Percentiles rank a stretch among this genome's conserved stretches.
These are phyloP conservation scores for Ambrosiella xylebori DNA, from an alignment of 2,329 filamentous ascomycete species.

Conservation along the genomic window DNA sequence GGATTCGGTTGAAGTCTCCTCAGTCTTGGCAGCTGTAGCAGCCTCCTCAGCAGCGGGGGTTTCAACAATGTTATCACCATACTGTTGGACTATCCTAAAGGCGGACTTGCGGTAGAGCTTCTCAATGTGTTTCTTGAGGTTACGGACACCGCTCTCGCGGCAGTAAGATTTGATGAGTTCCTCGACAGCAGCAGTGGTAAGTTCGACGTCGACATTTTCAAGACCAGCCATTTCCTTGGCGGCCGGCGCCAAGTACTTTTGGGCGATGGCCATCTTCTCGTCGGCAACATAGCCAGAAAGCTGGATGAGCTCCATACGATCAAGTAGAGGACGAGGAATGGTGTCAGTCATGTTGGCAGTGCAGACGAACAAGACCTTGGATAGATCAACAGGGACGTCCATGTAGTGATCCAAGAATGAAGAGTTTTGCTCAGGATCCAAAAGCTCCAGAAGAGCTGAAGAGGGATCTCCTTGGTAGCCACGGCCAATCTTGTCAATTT, in stretches of 20 bases:
- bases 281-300: constrained; percentile 93
- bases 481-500: constrained; percentile 93
- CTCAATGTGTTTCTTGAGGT: constrained; percentile 98
- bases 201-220: constrained; percentile 75
- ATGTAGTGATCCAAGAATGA: constrained; percentile 98
- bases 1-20: constrained; percentile 13
- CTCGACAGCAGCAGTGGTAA: constrained; percentile 74
- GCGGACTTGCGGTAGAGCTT: constrained; percentile 97
- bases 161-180: constrained; percentile 98
- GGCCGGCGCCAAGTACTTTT: constrained; percentile 77
- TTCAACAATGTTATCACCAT: constrained; percentile 70
- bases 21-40: constrained; percentile 20
- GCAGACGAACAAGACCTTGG: constrained; percentile 95
- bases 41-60: constrained; percentile 15
- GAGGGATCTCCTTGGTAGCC: constrained; percentile 94
- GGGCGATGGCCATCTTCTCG: constrained; percentile 97
- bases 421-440: constrained; percentile 93
- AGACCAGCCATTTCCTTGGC: constrained; percentile 90
- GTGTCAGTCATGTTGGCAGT: constrained; percentile 98
- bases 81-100: constrained; percentile 87
- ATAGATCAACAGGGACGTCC: constrained; percentile 92
- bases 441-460: constrained; percentile 77
- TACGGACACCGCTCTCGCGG: constrained; percentile 89
- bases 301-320: constrained; percentile 95
- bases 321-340: constrained; percentile 79